phyloP scores from a whole-genome alignment of 2,329 filamentous ascomycete genomes.

The Pyrenochaeta sp. region DNA sequence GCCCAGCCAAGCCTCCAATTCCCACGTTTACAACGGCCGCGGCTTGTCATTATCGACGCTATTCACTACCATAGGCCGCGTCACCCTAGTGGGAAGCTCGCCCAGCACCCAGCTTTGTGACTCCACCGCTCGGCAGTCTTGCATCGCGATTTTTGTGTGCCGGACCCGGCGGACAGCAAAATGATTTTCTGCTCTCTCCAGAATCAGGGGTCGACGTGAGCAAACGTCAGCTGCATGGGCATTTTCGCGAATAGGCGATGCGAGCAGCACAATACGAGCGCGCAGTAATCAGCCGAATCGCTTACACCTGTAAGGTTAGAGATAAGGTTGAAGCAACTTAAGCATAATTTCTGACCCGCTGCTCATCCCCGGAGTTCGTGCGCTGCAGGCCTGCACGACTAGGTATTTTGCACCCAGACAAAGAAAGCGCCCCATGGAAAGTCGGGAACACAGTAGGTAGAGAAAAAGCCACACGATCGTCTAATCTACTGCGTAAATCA shows the following conservation, averaged over 20 bases:
- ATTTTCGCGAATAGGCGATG: neutral
- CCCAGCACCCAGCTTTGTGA: constrained; percentile 15
- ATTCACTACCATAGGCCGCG: constrained; percentile 37
- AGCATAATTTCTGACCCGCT: constrained; percentile 45
- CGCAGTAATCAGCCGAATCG: constrained; percentile 30
- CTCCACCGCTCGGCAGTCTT: constrained; percentile 10
- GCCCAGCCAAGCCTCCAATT: constrained; percentile 34
- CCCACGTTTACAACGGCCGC: constrained; percentile 25
- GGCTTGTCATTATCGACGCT: constrained; percentile 26
- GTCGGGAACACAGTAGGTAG: constrained; percentile 6
- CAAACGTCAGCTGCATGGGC: neutral
- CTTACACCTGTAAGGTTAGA: constrained; percentile 36
- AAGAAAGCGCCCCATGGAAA: constrained; percentile 5
- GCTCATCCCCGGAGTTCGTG: constrained; percentile 26
- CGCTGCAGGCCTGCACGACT: constrained; percentile 21
- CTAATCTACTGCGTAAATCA: constrained; percentile 13
- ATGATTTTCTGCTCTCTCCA: neutral
- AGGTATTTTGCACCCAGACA: constrained; percentile 13
- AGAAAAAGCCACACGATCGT: constrained; percentile 20
- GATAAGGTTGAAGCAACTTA: constrained; percentile 49
- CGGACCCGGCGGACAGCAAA: neutral
- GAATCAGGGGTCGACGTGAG: neutral
- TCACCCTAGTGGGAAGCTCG: constrained; percentile 32
- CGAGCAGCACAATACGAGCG: constrained; percentile 5
- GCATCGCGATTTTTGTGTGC: constrained; percentile 1